These are phyloP conservation scores for Bertia moriformis DNA, from an alignment of 2,329 filamentous ascomycete genomes.

Conservation along the genomic window DNA sequence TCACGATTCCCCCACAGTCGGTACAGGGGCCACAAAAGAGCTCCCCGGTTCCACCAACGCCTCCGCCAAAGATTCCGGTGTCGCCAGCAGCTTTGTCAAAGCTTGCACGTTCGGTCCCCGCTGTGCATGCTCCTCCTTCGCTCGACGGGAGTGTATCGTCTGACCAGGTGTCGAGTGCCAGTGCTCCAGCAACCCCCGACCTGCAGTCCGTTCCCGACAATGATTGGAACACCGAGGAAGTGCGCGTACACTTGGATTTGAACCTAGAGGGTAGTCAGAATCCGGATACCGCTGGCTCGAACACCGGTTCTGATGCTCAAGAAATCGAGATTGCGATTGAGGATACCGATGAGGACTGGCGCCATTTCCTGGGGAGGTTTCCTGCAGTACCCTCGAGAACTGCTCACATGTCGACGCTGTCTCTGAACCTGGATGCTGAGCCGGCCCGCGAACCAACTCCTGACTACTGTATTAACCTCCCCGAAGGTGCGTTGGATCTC, in stretches of 20 bases:
- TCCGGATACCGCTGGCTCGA: not conserved
- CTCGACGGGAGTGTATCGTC: not conserved
- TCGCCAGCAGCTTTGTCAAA: not conserved
- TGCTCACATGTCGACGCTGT: not conserved
- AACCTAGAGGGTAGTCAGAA: not conserved
- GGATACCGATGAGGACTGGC: not conserved
- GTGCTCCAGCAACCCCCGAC: not conserved
- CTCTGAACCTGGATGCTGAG: too few relatives aligned
- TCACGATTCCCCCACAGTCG: not conserved
- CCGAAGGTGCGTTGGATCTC: not conserved
- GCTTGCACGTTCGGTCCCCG: not conserved
- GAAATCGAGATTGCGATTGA: not conserved
- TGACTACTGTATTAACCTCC: not conserved
- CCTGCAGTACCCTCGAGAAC: not conserved
- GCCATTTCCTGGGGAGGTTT: not conserved
- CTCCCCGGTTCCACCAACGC: not conserved
- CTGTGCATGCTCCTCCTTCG: not conserved
- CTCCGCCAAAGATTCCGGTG: constrained; percentile 1
- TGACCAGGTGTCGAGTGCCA: not conserved
- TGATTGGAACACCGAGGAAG: not conserved
- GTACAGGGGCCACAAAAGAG: not conserved
- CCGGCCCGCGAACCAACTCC: not conserved
- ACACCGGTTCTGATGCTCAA: not conserved
- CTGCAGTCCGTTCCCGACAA: not conserved
- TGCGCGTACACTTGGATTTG: not conserved